These are phyloP conservation scores for Leccinellum rugosiceps DNA, from an alignment of 768 basidiomycete species.

Conservation along the genomic window DNA sequence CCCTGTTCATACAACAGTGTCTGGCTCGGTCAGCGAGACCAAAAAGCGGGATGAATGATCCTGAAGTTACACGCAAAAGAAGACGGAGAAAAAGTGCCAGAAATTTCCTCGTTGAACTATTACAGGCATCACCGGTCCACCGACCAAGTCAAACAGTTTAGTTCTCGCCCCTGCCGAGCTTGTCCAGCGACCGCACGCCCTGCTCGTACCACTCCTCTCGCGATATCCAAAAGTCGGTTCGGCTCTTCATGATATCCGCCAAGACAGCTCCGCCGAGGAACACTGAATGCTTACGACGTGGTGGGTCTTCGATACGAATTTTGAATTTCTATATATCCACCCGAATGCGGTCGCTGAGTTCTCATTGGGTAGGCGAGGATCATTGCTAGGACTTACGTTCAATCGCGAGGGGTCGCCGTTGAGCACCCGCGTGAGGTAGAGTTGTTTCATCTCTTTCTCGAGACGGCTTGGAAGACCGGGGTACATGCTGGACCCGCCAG, in stretches of 20 bases:
- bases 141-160: constrained; percentile 5
- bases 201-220: constrained; percentile 95
- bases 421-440: constrained; percentile 91
- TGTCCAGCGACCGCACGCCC: constrained; percentile 77
- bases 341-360: background rate
- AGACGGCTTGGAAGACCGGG: constrained; percentile 94
- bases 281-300: constrained; percentile 98
- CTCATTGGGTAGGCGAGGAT: background rate
- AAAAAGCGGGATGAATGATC: background rate
- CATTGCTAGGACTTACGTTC: constrained; percentile 57
- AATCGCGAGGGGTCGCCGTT: constrained; percentile 77
- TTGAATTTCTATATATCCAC: constrained; percentile 88
- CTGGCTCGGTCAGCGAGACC: background rate
- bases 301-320: constrained; percentile 97
- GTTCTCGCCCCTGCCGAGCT: constrained; percentile 71
- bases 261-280: constrained; percentile 99
- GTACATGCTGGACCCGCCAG: constrained; percentile 98
- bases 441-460: constrained; percentile 99
- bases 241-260: constrained; percentile 96
- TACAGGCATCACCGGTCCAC: background rate
- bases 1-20: background rate
- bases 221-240: constrained; percentile 94
- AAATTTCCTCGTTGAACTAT: background rate
- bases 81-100: background rate
- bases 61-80: background rate